phyloP scores from a whole-genome alignment of 2,329 filamentous ascomycete genomes.

The Hymenoscyphus linearis region DNA sequence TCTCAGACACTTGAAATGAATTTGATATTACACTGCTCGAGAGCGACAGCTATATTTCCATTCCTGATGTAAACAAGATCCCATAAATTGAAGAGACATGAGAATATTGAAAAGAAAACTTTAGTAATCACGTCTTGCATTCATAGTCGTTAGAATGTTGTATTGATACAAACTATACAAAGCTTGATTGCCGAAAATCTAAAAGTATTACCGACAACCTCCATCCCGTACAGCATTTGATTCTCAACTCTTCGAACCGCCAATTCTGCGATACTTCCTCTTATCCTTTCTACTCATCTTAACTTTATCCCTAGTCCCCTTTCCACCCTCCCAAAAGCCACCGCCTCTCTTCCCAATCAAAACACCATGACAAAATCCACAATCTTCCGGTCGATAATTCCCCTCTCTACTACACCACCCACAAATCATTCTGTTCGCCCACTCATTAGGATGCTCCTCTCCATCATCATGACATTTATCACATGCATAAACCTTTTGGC shows the following conservation, averaged over 20 bases:
- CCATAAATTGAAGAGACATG: background rate
- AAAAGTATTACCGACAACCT: background rate
- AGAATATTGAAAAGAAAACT: background rate
- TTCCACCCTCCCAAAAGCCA: slow-evolving; percentile 86
- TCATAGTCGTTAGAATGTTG: too few species aligned
- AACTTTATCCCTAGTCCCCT: slow-evolving; percentile 66
- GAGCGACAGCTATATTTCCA: too few species aligned
- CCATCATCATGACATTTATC: slow-evolving; percentile 70
- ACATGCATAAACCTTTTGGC: slow-evolving; percentile 53
- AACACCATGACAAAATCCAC: slow-evolving; percentile 64
- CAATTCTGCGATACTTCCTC: slow-evolving; percentile 63
- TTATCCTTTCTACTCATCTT: slow-evolving; percentile 73
- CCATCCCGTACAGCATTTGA: background rate
- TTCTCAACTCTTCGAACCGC: slow-evolving; percentile 23
- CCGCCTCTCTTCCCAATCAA: slow-evolving; percentile 59
- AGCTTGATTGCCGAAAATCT: too few species aligned
- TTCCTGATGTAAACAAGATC: background rate
- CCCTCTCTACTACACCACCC: slow-evolving; percentile 77
- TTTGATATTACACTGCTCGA: background rate
- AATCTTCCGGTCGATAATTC: slow-evolving; percentile 71
- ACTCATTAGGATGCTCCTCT: slow-evolving; percentile 70
- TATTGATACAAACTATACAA: background rate
- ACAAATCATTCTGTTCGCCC: slow-evolving; percentile 80
- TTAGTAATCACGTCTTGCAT: background rate
- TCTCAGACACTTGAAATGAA: too few species aligned